Evolutionary conservation across 1,284 basidiomycete species (phyloP).

Genomic region (Earliella scabrosa): DNA sequence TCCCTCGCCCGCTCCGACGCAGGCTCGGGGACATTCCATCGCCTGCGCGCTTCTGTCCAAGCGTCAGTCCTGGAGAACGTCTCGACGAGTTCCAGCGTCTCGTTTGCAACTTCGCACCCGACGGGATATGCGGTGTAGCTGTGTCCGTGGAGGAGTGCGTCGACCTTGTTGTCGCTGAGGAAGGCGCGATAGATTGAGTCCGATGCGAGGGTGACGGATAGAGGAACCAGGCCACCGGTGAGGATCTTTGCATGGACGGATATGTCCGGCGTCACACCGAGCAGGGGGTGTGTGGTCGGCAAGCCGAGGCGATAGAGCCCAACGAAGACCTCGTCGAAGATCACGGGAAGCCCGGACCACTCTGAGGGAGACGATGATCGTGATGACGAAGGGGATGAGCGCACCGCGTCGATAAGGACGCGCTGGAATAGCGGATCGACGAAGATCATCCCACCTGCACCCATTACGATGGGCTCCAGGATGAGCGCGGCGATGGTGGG

Average conservation of each 20-base stretch:
- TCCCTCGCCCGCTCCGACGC: conserved; percentile 16
- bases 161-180: conserved; percentile 74
- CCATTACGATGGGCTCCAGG: conserved; percentile 92
- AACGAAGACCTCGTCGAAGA: conserved; percentile 97
- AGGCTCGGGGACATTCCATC: conserved; percentile 44
- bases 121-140: conserved; percentile 93
- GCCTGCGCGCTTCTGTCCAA: conserved; percentile 59
- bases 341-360: conserved; percentile 85
- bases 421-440: conserved; percentile 97
- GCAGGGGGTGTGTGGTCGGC: conserved; percentile 63
- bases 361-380: conserved; percentile 26
- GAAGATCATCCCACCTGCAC: conserved; percentile 97
- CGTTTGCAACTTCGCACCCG: conserved; percentile 90
- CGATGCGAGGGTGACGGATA: conserved; percentile 85
- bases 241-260: conserved; percentile 93
- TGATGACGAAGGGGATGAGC: conserved; percentile 38
- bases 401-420: conserved; percentile 82
- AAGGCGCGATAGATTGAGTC: conserved; percentile 85
- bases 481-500: conserved; percentile 75
- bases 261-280: conserved; percentile 84
- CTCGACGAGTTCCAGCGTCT: conserved; percentile 74
- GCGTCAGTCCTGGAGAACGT: conserved; percentile 47
- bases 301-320: conserved; percentile 89
- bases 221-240: conserved; percentile 91
- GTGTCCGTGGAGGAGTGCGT: conserved; percentile 93